Evolutionary conservation across 2,329 filamentous ascomycete genomes (phyloP).

Genomic region (Chlorencoelia australis): DNA sequence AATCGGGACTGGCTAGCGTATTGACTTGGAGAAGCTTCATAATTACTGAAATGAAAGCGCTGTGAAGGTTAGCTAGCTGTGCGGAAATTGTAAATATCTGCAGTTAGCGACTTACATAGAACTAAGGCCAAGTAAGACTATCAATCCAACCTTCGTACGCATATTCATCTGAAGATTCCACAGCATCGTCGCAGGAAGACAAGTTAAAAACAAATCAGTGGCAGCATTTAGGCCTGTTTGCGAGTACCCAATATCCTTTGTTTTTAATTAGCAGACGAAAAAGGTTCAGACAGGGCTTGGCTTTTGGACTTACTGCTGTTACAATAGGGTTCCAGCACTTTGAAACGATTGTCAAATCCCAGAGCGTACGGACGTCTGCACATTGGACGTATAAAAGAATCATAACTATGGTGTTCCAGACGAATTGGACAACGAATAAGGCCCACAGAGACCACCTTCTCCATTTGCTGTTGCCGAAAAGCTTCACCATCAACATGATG

Average conservation of each 20-base stretch:
- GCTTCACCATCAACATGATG: conserved; percentile 11
- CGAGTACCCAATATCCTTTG: conserved; percentile 4
- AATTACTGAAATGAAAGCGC: conserved; percentile 11
- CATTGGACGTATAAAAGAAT: conserved; percentile 13
- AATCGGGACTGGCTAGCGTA: conserved; percentile 3
- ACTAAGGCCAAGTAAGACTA: conserved; percentile 9
- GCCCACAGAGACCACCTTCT: conserved; percentile 6
- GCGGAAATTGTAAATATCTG: no score
- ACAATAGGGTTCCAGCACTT: conserved; percentile 8
- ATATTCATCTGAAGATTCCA: conserved; percentile 12
- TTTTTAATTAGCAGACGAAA: background rate
- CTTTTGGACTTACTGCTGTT: conserved; percentile 6
- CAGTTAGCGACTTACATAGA: conserved; percentile 7
- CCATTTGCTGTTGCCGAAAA: conserved; percentile 9
- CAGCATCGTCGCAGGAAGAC: conserved; percentile 9
- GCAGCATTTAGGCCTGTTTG: conserved; percentile 6
- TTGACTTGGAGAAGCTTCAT: conserved; percentile 12
- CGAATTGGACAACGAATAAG: conserved; percentile 6
- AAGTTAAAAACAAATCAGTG: conserved; percentile 12
- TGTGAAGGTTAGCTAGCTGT: background rate
- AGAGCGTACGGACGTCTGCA: conserved; percentile 7
- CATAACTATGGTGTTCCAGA: conserved; percentile 8
- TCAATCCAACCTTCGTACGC: conserved; percentile 9
- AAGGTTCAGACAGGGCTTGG: background rate
- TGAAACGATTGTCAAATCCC: conserved; percentile 7